Evolutionary conservation across 2,329 filamentous ascomycete genomes (phyloP).

Genomic region (Graphiopsis chlorocephala): DNA sequence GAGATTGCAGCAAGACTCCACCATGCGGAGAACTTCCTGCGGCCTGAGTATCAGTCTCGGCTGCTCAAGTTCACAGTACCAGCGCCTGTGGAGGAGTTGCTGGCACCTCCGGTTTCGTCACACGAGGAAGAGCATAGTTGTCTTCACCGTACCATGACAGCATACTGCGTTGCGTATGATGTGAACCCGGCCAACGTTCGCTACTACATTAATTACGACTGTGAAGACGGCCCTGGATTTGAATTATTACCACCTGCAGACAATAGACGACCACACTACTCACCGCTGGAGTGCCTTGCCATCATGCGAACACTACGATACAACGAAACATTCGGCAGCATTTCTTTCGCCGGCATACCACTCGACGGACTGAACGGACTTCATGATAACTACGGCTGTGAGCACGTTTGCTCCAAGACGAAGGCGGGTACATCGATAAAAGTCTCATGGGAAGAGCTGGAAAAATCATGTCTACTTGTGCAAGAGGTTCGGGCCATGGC

Average conservation of each 20-base stretch:
- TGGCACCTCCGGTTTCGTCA: slow-evolving; percentile 46
- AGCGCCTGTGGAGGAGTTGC: slow-evolving; percentile 51
- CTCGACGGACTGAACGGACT: slow-evolving; percentile 64
- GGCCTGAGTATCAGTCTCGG: slow-evolving; percentile 63
- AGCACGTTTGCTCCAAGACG: slow-evolving; percentile 60
- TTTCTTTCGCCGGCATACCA: slow-evolving; percentile 64
- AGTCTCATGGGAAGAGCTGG: slow-evolving; percentile 53
- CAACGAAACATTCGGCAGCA: slow-evolving; percentile 65
- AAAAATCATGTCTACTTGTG: slow-evolving; percentile 58
- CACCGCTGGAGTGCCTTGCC: slow-evolving; percentile 62
- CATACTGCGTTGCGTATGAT: slow-evolving; percentile 68
- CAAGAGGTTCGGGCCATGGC: slow-evolving; percentile 68
- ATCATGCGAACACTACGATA: slow-evolving; percentile 68
- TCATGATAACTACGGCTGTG: slow-evolving; percentile 58
- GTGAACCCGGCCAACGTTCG: slow-evolving; percentile 65
- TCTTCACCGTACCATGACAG: slow-evolving; percentile 65
- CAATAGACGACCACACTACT: slow-evolving; percentile 54
- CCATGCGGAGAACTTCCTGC: slow-evolving; percentile 60
- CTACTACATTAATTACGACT: slow-evolving; percentile 59
- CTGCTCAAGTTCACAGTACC: slow-evolving; percentile 64
- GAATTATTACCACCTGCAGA: slow-evolving; percentile 58
- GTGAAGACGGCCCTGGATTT: slow-evolving; percentile 67
- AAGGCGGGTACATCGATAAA: slow-evolving; percentile 55
- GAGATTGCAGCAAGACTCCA: slow-evolving; percentile 64
- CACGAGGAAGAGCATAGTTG: slow-evolving; percentile 59